phyloP scores from a whole-genome alignment of 1,284 basidiomycete species.

The Waitea zeae region DNA sequence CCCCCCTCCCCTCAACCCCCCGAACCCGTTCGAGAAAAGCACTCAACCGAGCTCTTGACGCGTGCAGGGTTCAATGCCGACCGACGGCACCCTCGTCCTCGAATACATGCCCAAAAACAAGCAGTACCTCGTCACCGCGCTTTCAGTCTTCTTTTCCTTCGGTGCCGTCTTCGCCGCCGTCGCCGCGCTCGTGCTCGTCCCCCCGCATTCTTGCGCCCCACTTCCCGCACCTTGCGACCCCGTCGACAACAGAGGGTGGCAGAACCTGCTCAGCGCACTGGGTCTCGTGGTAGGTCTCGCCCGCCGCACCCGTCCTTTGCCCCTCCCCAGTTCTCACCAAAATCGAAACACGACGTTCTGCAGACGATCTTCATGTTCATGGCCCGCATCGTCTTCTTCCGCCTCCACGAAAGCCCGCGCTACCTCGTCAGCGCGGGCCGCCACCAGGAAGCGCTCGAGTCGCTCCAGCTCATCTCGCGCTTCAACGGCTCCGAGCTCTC shows the following conservation, averaged over 20 bases:
- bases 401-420: conserved; percentile 83
- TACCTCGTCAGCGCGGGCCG: conserved; percentile 79
- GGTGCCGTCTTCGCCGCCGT: conserved; percentile 76
- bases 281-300: conserved; percentile 44
- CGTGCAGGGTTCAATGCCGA: conserved; percentile 93
- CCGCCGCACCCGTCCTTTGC: background rate
- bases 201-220: conserved; percentile 53
- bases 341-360: background rate
- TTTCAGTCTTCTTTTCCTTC: conserved; percentile 93
- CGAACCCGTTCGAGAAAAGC: too few species aligned
- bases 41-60: too few species aligned
- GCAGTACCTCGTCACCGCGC: conserved; percentile 83
- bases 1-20: too few species aligned
- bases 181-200: conserved; percentile 64
- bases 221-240: conserved; percentile 39
- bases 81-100: conserved; percentile 85
- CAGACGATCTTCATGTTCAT: conserved; percentile 81
- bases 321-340: background rate
- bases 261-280: conserved; percentile 59
- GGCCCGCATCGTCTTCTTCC: conserved; percentile 78
- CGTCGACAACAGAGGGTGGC: conserved; percentile 72
- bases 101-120: conserved; percentile 89
- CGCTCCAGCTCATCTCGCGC: conserved; percentile 65
- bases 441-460: conserved; percentile 65
- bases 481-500: conserved; percentile 65